Conservation (phyloP, 2,329 filamentous ascomycete genomes). For the Xylaria sp. region DNA sequence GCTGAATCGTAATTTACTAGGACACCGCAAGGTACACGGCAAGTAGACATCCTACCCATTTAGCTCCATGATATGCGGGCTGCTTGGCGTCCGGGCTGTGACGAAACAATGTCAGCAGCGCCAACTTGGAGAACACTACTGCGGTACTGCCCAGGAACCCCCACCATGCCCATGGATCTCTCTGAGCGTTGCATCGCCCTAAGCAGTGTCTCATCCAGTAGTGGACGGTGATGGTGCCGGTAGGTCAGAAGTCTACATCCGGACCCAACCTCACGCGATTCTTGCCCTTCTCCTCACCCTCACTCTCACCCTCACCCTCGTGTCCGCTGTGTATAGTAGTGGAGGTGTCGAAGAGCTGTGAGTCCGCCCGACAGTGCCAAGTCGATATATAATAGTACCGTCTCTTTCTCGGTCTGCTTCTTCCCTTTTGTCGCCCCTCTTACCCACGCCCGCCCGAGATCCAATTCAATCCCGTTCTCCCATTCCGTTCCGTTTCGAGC, state of each 20-base stretch:
- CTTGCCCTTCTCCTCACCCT: slow-evolving; percentile 4
- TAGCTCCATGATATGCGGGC: background rate
- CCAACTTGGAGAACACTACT: background rate
- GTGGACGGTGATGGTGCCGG: too few relatives aligned
- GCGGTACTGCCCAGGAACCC: slow-evolving; percentile 4
- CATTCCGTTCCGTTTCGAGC: background rate
- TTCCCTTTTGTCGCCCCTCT: slow-evolving; percentile 13
- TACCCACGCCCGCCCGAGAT: background rate
- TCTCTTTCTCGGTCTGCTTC: background rate
- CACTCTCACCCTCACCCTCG: background rate
- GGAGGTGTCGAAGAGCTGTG: background rate
- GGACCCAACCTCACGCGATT: slow-evolving; percentile 23
- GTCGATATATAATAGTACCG: background rate
- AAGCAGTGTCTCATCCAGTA: background rate
- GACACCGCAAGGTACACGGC: too few relatives aligned
- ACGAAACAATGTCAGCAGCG: slow-evolving; percentile 20
- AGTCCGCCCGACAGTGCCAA: background rate
- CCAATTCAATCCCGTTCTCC: background rate
- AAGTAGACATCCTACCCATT: background rate
- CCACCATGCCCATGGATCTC: slow-evolving; percentile 19
- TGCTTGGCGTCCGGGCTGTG: slow-evolving; percentile 22
- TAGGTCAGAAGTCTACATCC: slow-evolving; percentile 10
- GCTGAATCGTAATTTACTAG: too few relatives aligned
- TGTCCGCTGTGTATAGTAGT: background rate
- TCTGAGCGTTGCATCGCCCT: background rate